These are phyloP conservation scores for Colletotrichum sp. DNA, from an alignment of 2,329 filamentous ascomycete species.

Conservation along the genomic window DNA sequence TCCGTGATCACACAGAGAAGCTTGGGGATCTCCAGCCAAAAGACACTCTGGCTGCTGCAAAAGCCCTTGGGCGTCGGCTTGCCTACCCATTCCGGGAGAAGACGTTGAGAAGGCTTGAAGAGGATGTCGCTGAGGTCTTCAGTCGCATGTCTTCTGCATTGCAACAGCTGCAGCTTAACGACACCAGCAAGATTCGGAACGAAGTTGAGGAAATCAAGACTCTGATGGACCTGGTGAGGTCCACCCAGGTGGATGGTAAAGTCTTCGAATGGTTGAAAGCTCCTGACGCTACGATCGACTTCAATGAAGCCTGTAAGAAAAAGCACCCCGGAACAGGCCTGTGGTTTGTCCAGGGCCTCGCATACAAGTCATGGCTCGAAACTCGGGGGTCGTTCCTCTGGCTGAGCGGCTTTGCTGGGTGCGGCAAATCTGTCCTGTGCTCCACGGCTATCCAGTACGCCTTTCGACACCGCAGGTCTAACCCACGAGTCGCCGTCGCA, in stretches of 20 bases:
- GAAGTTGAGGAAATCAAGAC: constrained; percentile 29
- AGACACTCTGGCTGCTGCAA: not conserved
- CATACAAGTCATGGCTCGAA: constrained; percentile 31
- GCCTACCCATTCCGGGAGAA: constrained; percentile 37
- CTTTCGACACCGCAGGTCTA: constrained; percentile 21
- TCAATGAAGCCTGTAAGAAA: constrained; percentile 33
- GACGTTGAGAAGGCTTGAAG: constrained; percentile 41
- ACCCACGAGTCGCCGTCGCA: constrained; percentile 28
- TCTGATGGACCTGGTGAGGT: constrained; percentile 28
- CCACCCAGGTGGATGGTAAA: constrained; percentile 26
- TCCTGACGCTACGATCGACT: constrained; percentile 37
- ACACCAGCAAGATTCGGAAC: constrained; percentile 25
- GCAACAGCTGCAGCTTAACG: constrained; percentile 33
- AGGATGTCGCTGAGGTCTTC: constrained; percentile 35
- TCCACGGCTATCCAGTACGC: constrained; percentile 37
- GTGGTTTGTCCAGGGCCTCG: constrained; percentile 32
- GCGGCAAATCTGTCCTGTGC: constrained; percentile 43
- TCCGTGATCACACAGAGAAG: constrained; percentile 28
- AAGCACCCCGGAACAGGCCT: constrained; percentile 33
- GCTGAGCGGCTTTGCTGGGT: constrained; percentile 42
- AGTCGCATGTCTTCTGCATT: constrained; percentile 32
- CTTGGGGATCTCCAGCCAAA: constrained; percentile 17
- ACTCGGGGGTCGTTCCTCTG: constrained; percentile 37
- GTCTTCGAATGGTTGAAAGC: constrained; percentile 38
- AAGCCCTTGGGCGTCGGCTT: constrained; percentile 19